Percentiles rank a stretch among this genome's conserved stretches.
Conservation (phyloP, 805 yeast species). For the Starmerella floris region DNA sequence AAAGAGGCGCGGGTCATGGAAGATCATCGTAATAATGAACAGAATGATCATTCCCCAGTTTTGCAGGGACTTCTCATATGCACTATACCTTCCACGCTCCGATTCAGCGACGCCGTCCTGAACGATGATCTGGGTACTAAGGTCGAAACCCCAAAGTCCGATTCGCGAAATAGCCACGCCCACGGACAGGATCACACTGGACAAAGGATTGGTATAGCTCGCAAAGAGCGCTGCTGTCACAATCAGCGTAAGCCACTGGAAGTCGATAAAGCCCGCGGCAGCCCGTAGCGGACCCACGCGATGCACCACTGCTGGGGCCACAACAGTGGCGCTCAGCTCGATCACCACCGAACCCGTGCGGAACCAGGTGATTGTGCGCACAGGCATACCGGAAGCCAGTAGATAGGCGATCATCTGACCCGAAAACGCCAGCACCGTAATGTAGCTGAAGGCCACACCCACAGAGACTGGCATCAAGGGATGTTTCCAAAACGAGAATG, state of each 20-base stretch:
- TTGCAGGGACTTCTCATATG: constrained; percentile 18
- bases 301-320: constrained; percentile 25
- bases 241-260: constrained; percentile 25
- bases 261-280: constrained; percentile 26
- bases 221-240: constrained; percentile 19
- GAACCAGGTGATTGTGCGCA: constrained; percentile 27
- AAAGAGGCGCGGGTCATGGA: constrained; percentile 11
- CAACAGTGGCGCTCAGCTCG: constrained; percentile 28
- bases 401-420: constrained; percentile 30
- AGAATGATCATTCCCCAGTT: constrained; percentile 13
- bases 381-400: constrained; percentile 25
- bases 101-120: constrained; percentile 28
- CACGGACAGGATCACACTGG: constrained; percentile 16
- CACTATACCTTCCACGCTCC: constrained; percentile 27
- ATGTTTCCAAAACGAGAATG: constrained; percentile 22
- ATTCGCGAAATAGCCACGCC: constrained; percentile 28
- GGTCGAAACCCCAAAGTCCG: constrained; percentile 34
- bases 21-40: constrained; percentile 13
- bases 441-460: constrained; percentile 25
- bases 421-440: constrained; percentile 32
- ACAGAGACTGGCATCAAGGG: constrained; percentile 27
- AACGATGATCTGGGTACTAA: constrained; percentile 28
- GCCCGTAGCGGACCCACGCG: constrained; percentile 24
- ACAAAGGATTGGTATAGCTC: neutral
- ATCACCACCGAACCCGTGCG: constrained; percentile 27